phyloP scores from a whole-genome alignment of 371 early-diverging fungal genomes.

The Mortierella sp. region DNA sequence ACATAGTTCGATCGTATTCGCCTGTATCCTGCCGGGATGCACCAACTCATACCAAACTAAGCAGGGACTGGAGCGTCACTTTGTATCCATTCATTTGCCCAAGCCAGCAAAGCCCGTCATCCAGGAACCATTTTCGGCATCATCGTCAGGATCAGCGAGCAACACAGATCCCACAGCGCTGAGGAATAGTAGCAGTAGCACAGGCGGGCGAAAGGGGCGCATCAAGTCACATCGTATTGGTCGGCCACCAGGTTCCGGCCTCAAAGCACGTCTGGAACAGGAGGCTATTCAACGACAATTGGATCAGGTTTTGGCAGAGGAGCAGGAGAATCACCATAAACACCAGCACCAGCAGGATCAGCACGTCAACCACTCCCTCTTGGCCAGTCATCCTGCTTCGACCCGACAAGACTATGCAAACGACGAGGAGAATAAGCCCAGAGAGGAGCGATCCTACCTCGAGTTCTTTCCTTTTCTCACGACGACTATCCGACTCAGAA shows the following conservation, averaged over 20 bases:
- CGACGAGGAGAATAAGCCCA: constrained; percentile 68
- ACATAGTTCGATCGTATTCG: constrained; percentile 28
- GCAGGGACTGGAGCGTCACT: constrained; percentile 57
- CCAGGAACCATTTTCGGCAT: constrained; percentile 1
- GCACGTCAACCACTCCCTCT: constrained; percentile 29
- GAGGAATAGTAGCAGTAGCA: background rate
- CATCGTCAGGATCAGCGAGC: background rate
- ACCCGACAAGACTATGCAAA: constrained; percentile 34
- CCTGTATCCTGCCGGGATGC: constrained; percentile 50
- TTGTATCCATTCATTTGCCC: constrained; percentile 45
- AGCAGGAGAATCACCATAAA: constrained; percentile 2
- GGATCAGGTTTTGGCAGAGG: constrained; percentile 8
- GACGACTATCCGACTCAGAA: constrained; percentile 62
- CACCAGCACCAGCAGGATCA: constrained; percentile 12
- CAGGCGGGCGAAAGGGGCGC: constrained; percentile 22
- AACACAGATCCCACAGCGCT: background rate
- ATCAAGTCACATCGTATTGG: constrained; percentile 43
- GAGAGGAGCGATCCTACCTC: constrained; percentile 87
- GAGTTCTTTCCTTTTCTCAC: constrained; percentile 89
- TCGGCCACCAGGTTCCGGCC: constrained; percentile 36
- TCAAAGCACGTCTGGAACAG: constrained; percentile 31
- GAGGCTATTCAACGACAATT: constrained; percentile 7
- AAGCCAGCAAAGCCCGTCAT: constrained; percentile 14
- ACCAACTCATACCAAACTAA: constrained; percentile 50
- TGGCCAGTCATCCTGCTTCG: constrained; percentile 33